phyloP scores from a whole-genome alignment of 352 stramenopile genomes.

The Phytophthora pisi region DNA sequence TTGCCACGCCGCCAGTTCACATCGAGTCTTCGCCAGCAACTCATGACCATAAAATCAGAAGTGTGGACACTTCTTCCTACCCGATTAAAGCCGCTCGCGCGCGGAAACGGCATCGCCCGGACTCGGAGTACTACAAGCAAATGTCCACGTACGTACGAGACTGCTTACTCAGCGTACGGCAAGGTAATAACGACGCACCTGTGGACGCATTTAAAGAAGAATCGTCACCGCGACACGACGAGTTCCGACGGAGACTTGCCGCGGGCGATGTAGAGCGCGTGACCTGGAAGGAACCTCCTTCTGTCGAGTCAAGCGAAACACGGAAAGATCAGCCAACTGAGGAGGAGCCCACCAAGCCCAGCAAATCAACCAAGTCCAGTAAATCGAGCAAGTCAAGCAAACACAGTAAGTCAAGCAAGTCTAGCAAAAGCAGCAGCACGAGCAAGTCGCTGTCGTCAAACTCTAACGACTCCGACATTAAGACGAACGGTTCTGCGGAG shows the following conservation, averaged over 20 bases:
- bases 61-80: constrained; percentile 39
- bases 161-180: constrained; percentile 81
- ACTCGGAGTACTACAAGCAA: constrained; percentile 83
- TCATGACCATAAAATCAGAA: constrained; percentile 24
- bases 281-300: constrained; percentile 71
- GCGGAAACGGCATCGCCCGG: constrained; percentile 80
- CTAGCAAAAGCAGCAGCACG: constrained; percentile 34
- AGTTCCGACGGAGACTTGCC: constrained; percentile 75
- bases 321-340: constrained; percentile 19
- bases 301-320: constrained; percentile 28
- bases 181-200: constrained; percentile 39
- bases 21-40: constrained; percentile 13
- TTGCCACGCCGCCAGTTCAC: constrained; percentile 14
- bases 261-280: constrained; percentile 75
- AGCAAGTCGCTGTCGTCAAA: constrained; percentile 25
- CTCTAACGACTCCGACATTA: constrained; percentile 20
- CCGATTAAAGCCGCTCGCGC: constrained; percentile 77
- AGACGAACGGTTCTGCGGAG: constrained; percentile 30
- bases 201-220: constrained; percentile 62
- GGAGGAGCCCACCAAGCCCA: constrained; percentile 22
- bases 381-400: constrained; percentile 39
- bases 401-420: constrained; percentile 31
- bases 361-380: constrained; percentile 34
- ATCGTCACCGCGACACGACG: constrained; percentile 45
- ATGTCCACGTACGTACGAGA: constrained; percentile 88